Percentiles rank a stretch among this genome's conserved stretches.
These are phyloP conservation scores for Davidsoniella eucalypti DNA, from an alignment of 2,329 filamentous ascomycete species.

Conservation along the genomic window DNA sequence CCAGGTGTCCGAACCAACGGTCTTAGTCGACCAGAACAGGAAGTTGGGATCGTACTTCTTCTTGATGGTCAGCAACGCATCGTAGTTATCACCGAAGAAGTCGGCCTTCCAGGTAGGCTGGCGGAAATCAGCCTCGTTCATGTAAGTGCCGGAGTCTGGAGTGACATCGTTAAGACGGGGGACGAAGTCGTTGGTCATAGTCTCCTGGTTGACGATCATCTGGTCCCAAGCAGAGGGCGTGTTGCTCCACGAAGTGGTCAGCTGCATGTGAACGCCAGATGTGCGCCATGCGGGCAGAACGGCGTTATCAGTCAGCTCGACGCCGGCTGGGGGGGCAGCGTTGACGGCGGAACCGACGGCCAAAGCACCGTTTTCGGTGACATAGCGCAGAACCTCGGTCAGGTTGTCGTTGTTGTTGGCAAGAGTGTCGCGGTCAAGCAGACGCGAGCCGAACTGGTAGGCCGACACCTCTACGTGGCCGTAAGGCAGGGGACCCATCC, in stretches of 20 bases:
- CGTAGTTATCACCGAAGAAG: conserved; percentile 33
- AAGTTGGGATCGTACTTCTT: conserved; percentile 29
- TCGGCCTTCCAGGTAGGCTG: conserved; percentile 26
- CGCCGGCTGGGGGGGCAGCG: conserved; percentile 16
- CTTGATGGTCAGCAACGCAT: conserved; percentile 28
- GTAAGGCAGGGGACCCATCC: conserved; percentile 18
- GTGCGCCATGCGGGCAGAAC: conserved; percentile 16
- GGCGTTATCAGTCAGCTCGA: conserved; percentile 15
- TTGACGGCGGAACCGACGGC: conserved; percentile 23
- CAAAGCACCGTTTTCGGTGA: conserved; percentile 18
- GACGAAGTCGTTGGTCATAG: conserved; percentile 18
- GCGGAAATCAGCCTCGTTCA: conserved; percentile 35
- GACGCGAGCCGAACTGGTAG: conserved; percentile 23
- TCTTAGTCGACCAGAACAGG: conserved; percentile 31
- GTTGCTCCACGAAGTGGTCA: conserved; percentile 7
- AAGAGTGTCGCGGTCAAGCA: conserved; percentile 24
- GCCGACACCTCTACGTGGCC: conserved; percentile 18
- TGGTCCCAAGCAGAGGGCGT: conserved; percentile 5
- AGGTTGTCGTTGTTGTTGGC: conserved; percentile 18
- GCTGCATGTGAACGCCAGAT: conserved; percentile 5
- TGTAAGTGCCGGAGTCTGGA: conserved; percentile 27
- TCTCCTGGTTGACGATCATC: conserved; percentile 6
- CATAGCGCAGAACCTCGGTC: conserved; percentile 20
- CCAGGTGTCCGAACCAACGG: conserved; percentile 37
- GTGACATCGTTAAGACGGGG: conserved; percentile 23